Evolutionary conservation across 352 stramenopile genomes (phyloP).

Genomic region (Paralagenidium karlingii): DNA sequence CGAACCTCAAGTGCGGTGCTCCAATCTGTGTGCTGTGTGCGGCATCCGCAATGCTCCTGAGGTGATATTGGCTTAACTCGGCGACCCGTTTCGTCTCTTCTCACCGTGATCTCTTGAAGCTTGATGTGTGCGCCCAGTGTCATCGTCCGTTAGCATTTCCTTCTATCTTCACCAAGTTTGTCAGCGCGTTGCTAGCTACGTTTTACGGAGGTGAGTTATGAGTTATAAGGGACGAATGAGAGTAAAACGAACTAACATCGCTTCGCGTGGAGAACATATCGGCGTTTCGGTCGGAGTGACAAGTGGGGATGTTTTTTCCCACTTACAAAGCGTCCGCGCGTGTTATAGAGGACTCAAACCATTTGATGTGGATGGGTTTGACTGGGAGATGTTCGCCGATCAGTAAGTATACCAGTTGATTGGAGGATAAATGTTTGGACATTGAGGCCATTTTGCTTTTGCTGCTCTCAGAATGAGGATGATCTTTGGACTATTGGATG

Average conservation of each 20-base stretch:
- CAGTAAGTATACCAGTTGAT: slow-evolving; percentile 30
- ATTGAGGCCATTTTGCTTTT: too few species aligned
- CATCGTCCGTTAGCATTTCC: slow-evolving; percentile 52
- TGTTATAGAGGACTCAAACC: slow-evolving; percentile 64
- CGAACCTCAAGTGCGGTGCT: slow-evolving; percentile 52
- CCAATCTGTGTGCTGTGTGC: slow-evolving; percentile 56
- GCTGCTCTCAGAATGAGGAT: slow-evolving; percentile 44
- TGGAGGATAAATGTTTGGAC: too few species aligned
- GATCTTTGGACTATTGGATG: slow-evolving; percentile 66
- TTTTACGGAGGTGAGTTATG: slow-evolving; percentile 54
- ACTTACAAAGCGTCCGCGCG: slow-evolving; percentile 45
- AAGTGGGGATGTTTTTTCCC: slow-evolving; percentile 56
- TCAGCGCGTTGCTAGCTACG: slow-evolving; percentile 46
- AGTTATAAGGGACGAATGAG: too few species aligned
- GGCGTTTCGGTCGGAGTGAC: slow-evolving; percentile 55
- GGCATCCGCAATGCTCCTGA: slow-evolving; percentile 65
- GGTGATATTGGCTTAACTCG: slow-evolving; percentile 6
- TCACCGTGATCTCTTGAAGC: neutral
- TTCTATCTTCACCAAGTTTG: slow-evolving; percentile 66
- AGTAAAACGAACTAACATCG: too few species aligned
- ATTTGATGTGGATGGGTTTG: slow-evolving; percentile 41
- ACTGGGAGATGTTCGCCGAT: slow-evolving; percentile 50
- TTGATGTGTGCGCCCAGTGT: slow-evolving; percentile 29
- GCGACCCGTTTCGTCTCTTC: slow-evolving; percentile 6
- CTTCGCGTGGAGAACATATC: slow-evolving; percentile 53